A percentile compares a stretch with the other conserved stretches of the same genome.
Evolutionary conservation across 495 filamentous ascomycete species (phyloP).

Genomic region (Aspergillus bertholletiae): DNA sequence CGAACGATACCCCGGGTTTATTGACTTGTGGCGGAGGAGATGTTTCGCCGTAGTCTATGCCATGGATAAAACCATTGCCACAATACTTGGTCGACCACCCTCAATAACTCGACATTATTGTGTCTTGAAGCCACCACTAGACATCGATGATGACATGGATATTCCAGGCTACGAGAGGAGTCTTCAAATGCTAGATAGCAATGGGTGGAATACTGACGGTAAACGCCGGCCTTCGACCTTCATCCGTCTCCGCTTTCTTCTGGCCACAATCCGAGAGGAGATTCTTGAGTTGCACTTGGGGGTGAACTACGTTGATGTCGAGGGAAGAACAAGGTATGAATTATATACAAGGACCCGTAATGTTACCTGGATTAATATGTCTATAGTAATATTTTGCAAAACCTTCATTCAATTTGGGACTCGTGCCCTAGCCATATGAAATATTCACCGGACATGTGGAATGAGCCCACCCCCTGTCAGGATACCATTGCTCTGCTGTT

Average conservation of each 20-base stretch:
- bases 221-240: background rate
- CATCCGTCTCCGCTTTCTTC: conserved; percentile 34
- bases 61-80: conserved; percentile 36
- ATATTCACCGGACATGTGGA: conserved; percentile 11
- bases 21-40: conserved; percentile 37
- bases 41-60: conserved; percentile 39
- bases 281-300: conserved; percentile 48
- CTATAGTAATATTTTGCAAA: background rate
- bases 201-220: conserved; percentile 41
- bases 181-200: conserved; percentile 28
- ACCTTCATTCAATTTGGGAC: conserved; percentile 5
- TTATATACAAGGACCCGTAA: too few relatives aligned
- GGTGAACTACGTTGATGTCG: background rate
- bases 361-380: background rate
- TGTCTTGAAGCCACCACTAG: conserved; percentile 44
- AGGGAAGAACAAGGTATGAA: conserved; percentile 2
- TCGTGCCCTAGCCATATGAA: conserved; percentile 7
- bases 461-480: background rate
- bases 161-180: conserved; percentile 26
- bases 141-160: conserved; percentile 38
- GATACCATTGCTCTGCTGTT: background rate
- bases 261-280: conserved; percentile 42
- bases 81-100: conserved; percentile 45
- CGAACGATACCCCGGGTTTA: conserved; percentile 15
- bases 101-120: conserved; percentile 39